Evolutionary conservation across 2,329 filamentous ascomycete genomes (phyloP).

Genomic region (Fusarium nurragi): DNA sequence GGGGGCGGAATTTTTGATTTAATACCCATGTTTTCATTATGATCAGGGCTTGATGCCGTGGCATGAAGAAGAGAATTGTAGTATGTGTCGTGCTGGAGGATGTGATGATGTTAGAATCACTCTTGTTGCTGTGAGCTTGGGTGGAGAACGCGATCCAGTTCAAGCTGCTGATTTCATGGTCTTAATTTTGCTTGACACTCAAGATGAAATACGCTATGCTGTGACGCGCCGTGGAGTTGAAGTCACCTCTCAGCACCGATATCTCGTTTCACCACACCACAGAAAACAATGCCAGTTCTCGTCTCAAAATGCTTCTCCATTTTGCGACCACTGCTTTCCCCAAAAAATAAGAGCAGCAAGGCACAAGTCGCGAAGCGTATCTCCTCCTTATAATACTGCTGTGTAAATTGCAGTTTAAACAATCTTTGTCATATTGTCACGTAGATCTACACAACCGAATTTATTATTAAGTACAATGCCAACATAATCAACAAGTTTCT

Average conservation of each 20-base stretch:
- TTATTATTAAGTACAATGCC: too few relatives aligned
- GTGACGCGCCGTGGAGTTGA: neutral
- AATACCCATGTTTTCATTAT: conserved; percentile 56
- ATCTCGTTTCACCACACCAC: too few relatives aligned
- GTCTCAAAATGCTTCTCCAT: neutral
- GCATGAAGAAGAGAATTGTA: conserved; percentile 54
- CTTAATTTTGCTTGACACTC: neutral
- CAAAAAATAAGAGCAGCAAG: neutral
- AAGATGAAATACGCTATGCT: neutral
- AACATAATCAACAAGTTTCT: neutral
- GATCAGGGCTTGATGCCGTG: conserved; percentile 50
- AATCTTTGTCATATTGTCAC: too few relatives aligned
- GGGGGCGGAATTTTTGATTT: conserved; percentile 65
- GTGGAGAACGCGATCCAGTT: too few relatives aligned
- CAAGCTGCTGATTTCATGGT: too few relatives aligned
- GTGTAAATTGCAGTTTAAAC: too few relatives aligned
- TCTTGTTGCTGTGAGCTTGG: too few relatives aligned
- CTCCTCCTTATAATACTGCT: too few relatives aligned
- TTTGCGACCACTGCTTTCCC: neutral
- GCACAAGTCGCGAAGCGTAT: neutral
- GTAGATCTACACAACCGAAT: too few relatives aligned
- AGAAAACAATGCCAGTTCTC: too few relatives aligned
- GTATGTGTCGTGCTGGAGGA: accelerated
- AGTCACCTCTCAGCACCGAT: neutral
- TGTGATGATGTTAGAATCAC: too few relatives aligned